A percentile compares a stretch with the other conserved stretches of the same genome.
These are phyloP conservation scores for Paratinospora sagittata DNA, from an alignment of 164 flowering plant genomes.

Conservation along the genomic window DNA sequence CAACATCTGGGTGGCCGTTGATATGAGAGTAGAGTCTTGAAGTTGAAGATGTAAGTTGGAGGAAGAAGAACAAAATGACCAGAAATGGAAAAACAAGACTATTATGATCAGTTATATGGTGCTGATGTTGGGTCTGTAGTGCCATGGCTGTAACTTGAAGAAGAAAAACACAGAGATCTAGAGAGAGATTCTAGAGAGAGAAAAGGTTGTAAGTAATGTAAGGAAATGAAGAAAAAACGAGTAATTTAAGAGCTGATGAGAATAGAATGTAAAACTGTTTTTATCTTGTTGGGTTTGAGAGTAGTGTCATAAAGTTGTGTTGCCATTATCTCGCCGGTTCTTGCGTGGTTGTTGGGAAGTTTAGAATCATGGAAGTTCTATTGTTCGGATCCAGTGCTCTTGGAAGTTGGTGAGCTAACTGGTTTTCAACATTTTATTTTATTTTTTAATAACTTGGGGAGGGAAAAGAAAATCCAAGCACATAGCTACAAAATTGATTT, in stretches of 20 bases:
- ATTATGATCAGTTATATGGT: not conserved
- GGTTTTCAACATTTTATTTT: not conserved
- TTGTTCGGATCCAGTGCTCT: not conserved
- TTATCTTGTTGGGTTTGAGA: not conserved
- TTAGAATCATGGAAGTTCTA: not conserved
- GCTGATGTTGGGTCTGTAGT: too few relatives aligned
- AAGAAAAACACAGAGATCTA: not conserved
- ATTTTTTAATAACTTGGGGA: too few relatives aligned
- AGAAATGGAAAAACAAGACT: not conserved
- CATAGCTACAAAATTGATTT: not conserved
- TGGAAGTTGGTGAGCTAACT: not conserved
- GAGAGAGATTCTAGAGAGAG: not conserved
- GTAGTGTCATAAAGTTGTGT: not conserved
- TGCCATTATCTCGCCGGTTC: conserved; percentile 11
- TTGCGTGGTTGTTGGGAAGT: conserved; percentile 8
- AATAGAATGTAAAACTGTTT: too few relatives aligned
- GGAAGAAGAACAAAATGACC: not conserved
- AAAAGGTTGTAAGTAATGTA: not conserved
- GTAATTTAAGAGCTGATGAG: too few relatives aligned
- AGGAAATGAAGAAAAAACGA: too few relatives aligned
- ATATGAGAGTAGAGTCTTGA: conserved; percentile 17
- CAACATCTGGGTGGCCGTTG: not conserved
- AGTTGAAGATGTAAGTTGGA: conserved; percentile 21
- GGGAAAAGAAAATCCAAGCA: too few relatives aligned
- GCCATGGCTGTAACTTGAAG: not conserved